Percentiles rank a stretch among this genome's conserved stretches.
phyloP scores from a whole-genome alignment of 2,329 filamentous ascomycete species.

The Botrytis aclada region DNA sequence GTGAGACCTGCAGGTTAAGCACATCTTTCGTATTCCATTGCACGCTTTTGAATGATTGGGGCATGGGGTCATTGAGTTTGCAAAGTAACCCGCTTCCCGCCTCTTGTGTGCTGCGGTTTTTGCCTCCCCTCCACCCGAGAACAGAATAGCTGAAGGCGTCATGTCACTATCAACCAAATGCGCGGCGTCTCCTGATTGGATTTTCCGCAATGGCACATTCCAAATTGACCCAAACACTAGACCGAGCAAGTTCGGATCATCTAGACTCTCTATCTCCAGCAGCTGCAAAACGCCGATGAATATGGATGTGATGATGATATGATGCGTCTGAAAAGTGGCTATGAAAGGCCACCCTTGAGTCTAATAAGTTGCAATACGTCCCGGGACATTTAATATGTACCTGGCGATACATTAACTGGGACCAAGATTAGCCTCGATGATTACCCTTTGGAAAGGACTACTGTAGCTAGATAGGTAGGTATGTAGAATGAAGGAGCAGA shows the following conservation, averaged over 20 bases:
- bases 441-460: not conserved
- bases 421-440: not conserved
- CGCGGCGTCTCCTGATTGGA: slow-evolving; percentile 14
- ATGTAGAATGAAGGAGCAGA: not conserved
- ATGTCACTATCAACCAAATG: slow-evolving; percentile 5
- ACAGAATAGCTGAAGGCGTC: not conserved
- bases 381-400: not conserved
- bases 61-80: not conserved
- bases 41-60: slow-evolving; percentile 3
- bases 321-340: not conserved
- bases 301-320: not conserved
- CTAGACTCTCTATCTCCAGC: not conserved
- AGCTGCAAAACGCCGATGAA: not conserved
- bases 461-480: not conserved
- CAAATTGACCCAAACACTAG: not conserved
- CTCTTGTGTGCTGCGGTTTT: not conserved
- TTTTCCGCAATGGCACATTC: not conserved
- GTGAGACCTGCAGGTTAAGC: not conserved
- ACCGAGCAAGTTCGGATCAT: not conserved
- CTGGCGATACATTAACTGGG: not conserved
- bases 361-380: not conserved
- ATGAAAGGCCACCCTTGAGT: not conserved
- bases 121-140: slow-evolving; percentile 1
- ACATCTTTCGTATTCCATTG: slow-evolving; percentile 2
- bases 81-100: not conserved